Percentiles rank a stretch among this genome's conserved stretches.
phyloP scores from a whole-genome alignment of 768 basidiomycete genomes.

The Sporobolomyces pararoseus region DNA sequence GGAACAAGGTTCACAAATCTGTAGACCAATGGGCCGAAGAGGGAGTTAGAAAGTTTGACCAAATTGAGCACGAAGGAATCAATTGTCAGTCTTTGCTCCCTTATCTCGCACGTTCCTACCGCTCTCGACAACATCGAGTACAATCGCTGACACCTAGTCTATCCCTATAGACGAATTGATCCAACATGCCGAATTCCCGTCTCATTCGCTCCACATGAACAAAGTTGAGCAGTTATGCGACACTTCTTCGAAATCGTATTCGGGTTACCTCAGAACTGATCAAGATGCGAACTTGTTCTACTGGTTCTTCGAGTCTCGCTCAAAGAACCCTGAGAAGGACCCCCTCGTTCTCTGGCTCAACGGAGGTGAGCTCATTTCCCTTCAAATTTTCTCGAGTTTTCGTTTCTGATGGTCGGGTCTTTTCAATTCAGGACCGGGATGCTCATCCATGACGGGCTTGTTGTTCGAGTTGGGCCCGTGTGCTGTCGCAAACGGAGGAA shows the following conservation, averaged over 20 bases:
- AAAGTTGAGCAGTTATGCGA: conserved; percentile 70
- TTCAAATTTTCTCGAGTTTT: not conserved
- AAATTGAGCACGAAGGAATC: conserved; percentile 65
- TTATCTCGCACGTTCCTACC: not conserved
- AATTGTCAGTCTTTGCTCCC: conserved; percentile 58
- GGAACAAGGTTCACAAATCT: conserved; percentile 8
- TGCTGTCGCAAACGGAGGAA: conserved; percentile 63
- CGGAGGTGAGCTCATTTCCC: conserved; percentile 6
- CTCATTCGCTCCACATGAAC: conserved; percentile 59
- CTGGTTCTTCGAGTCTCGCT: conserved; percentile 76
- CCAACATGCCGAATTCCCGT: conserved; percentile 56
- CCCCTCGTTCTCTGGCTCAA: conserved; percentile 75
- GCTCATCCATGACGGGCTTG: conserved; percentile 61
- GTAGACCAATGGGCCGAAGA: conserved; percentile 46
- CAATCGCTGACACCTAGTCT: conserved; percentile 7
- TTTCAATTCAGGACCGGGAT: conserved; percentile 43
- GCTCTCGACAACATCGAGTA: too few species aligned
- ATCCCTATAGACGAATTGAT: conserved; percentile 60
- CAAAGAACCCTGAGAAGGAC: conserved; percentile 63
- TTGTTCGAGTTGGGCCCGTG: conserved; percentile 93
- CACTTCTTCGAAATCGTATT: conserved; percentile 69
- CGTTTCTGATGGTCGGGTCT: not conserved
- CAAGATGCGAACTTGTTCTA: conserved; percentile 81
- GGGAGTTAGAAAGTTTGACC: conserved; percentile 59
- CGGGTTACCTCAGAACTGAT: conserved; percentile 76